A percentile compares a stretch with the other conserved stretches of the same genome.
phyloP scores from a whole-genome alignment of 139 green algal species.

The Coelastrella sp. region DNA sequence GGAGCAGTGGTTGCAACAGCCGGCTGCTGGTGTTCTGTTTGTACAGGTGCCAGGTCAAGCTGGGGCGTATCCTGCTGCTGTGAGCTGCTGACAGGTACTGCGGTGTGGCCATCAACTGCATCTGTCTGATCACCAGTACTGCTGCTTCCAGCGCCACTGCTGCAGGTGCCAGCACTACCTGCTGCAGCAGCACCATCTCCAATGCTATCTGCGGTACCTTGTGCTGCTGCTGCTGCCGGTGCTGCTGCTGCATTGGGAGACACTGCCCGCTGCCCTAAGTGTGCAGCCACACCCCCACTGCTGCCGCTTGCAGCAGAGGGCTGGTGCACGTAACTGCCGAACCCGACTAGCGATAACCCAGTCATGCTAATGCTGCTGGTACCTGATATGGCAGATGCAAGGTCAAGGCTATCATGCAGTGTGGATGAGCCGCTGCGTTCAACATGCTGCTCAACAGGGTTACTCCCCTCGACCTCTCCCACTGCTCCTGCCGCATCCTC shows the following conservation, averaged over 20 bases:
- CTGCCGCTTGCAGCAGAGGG: background rate
- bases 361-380: conserved; percentile 40
- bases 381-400: conserved; percentile 20
- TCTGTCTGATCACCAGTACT: background rate
- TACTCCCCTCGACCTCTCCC: background rate
- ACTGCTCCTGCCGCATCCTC: conserved; percentile 32
- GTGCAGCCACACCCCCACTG: background rate
- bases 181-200: conserved; percentile 12
- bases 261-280: background rate
- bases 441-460: background rate
- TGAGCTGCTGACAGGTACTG: background rate
- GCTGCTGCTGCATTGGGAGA: background rate
- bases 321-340: background rate
- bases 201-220: background rate
- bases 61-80: background rate
- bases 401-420: background rate
- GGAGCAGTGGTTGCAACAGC: background rate
- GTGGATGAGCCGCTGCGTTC: background rate
- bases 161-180: background rate
- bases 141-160: background rate
- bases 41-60: background rate
- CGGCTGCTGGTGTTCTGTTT: conserved; percentile 2
- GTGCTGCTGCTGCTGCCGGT: background rate
- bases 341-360: background rate
- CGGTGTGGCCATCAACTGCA: background rate